Evolutionary conservation across 805 yeast genomes (phyloP).

Genomic region (Brettanomyces anomalus): DNA sequence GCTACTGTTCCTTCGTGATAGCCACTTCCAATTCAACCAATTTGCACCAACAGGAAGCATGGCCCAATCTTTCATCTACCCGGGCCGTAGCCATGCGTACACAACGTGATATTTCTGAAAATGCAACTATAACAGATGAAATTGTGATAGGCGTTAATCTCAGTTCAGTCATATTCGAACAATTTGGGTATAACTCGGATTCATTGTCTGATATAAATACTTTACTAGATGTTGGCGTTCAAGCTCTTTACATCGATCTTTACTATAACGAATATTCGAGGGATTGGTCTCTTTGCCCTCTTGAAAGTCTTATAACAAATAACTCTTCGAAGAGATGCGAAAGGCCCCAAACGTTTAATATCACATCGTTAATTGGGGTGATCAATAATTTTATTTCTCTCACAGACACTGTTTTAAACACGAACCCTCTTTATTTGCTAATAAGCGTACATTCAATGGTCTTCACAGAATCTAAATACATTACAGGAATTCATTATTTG

Average conservation of each 20-base stretch:
- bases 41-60: not conserved
- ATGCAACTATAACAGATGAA: conserved; percentile 30
- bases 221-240: conserved; percentile 36
- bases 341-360: conserved; percentile 10
- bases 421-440: conserved; percentile 33
- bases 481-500: conserved; percentile 8
- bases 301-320: conserved; percentile 24
- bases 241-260: conserved; percentile 41
- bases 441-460: conserved; percentile 26
- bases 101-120: conserved; percentile 38
- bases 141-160: conserved; percentile 33
- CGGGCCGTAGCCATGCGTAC: conserved; percentile 31
- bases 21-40: no score
- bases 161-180: conserved; percentile 23
- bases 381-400: conserved; percentile 27
- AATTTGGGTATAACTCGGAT: conserved; percentile 23
- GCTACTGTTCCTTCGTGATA: no score
- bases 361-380: conserved; percentile 17
- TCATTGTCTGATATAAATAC: conserved; percentile 21
- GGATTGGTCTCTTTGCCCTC: conserved; percentile 52
- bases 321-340: conserved; percentile 8
- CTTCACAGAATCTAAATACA: not conserved
- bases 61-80: not conserved
- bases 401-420: conserved; percentile 39
- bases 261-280: conserved; percentile 41